phyloP scores from a whole-genome alignment of 805 yeast species.

The Pichia deserticola region DNA sequence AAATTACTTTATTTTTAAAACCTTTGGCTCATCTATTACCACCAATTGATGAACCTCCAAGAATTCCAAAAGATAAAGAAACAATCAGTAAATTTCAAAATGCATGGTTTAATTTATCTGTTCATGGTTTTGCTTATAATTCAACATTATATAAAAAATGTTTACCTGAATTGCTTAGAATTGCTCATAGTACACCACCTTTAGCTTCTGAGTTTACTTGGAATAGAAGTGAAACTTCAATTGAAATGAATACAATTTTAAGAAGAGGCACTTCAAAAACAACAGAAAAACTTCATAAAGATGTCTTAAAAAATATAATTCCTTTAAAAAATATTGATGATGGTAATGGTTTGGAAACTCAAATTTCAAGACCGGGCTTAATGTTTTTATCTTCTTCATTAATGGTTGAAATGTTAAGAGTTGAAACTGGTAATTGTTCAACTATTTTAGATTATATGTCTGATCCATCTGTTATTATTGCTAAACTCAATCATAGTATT shows the following conservation, averaged over 20 bases:
- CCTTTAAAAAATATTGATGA: conserved; percentile 41
- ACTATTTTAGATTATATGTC: conserved; percentile 71
- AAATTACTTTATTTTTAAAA: conserved; percentile 52
- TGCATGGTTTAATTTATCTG: conserved; percentile 89
- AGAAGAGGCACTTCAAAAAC: conserved; percentile 83
- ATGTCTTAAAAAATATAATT: conserved; percentile 42
- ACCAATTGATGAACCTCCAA: conserved; percentile 38
- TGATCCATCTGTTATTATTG: conserved; percentile 69
- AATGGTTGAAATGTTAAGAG: conserved; percentile 72
- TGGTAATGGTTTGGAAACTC: conserved; percentile 29
- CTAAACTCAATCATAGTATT: conserved; percentile 63
- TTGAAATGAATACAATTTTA: conserved; percentile 85
- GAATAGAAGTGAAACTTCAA: conserved; percentile 81
- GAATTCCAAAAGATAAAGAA: conserved; percentile 38
- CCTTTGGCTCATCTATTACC: conserved; percentile 79
- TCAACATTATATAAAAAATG: conserved; percentile 48
- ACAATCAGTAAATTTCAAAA: conserved; percentile 64
- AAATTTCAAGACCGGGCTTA: conserved; percentile 62
- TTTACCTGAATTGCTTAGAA: conserved; percentile 44
- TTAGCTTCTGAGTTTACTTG: conserved; percentile 75
- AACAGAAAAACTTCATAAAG: conserved; percentile 69
- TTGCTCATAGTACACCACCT: conserved; percentile 85
- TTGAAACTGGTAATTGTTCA: conserved; percentile 74
- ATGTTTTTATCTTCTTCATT: conserved; percentile 84
- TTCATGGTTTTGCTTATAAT: conserved; percentile 74